Evolutionary conservation across 2,329 filamentous ascomycete genomes (phyloP).

Genomic region (Hypoxylon sp.): DNA sequence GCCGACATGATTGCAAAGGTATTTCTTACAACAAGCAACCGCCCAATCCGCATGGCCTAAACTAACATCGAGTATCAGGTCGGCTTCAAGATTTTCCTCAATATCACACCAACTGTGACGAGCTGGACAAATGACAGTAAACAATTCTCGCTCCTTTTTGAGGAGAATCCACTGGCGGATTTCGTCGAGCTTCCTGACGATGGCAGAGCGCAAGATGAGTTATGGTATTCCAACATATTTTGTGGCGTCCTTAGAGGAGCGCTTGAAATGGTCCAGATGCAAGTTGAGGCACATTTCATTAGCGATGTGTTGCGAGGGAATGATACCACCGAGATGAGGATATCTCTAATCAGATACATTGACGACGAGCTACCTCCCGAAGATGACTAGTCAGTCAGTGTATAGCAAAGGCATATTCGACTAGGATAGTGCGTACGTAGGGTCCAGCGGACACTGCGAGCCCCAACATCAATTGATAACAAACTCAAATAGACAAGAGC

Average conservation of each 20-base stretch:
- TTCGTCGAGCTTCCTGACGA: slow-evolving; percentile 98
- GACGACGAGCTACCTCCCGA: slow-evolving; percentile 98
- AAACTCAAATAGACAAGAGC: slow-evolving; percentile 6
- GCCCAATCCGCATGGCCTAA: neutral
- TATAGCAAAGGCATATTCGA: neutral
- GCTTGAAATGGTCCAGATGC: slow-evolving; percentile 99
- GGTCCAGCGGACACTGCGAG: neutral
- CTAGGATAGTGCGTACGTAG: neutral
- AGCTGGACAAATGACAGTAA: slow-evolving; percentile 98
- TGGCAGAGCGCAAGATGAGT: slow-evolving; percentile 92
- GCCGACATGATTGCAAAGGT: slow-evolving; percentile 97
- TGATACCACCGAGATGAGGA: slow-evolving; percentile 96
- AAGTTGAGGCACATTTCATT: slow-evolving; percentile 96
- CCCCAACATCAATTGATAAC: slow-evolving; percentile 5
- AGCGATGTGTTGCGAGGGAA: slow-evolving; percentile 94
- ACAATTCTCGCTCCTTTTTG: slow-evolving; percentile 95
- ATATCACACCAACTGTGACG: slow-evolving; percentile 91
- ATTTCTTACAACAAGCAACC: slow-evolving; percentile 37
- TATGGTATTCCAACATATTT: slow-evolving; percentile 98
- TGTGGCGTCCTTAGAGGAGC: slow-evolving; percentile 93
- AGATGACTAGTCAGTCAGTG: slow-evolving; percentile 76
- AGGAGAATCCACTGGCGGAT: slow-evolving; percentile 96
- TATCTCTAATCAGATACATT: slow-evolving; percentile 92
- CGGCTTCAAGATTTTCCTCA: slow-evolving; percentile 99
- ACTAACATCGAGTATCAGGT: slow-evolving; percentile 70